Base-by-base conservation (phyloP, 1,139 yeast genomes). In the Taiozyma onychis region DNA sequence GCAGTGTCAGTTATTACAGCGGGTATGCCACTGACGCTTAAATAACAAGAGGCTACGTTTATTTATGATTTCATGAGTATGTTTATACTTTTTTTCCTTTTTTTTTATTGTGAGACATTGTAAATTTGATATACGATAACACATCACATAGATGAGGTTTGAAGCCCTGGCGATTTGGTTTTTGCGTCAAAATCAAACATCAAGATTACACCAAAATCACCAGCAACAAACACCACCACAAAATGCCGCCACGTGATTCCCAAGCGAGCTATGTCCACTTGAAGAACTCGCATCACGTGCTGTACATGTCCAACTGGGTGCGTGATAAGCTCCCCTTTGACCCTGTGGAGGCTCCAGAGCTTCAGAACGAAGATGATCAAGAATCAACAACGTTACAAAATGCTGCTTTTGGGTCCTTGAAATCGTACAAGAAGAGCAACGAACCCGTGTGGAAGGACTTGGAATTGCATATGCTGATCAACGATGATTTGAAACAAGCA, bases 1-100 rank as follows among this genome's bases (percentile, higher is more conserved):
- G 91, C 59, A 85, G 97, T 69, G 96, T 93, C 44, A 85, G 95
- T 52, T 93, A 93, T 65, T 96, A 95, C 1, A 80, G 96, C 45
- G 98, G 95, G 0, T 88, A 80, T 62, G 88, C 80, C 11, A 64
- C 24, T 18, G 41, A 37, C 24, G 22, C 24, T 9, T 37, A 37
- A 22, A 37, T 3, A 21, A 21, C 22, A 8, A 37, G 24, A 37
- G 16, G 14, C 24, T 14, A 8, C 13, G 41, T 37, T 37, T 18
- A 21, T 37, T 18, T 37, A 37, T 37, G 41, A 37, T 18, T 30
- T 18, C 2, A 37, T 37, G 41, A 37, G 14, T 24, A 18, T 37
- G 16, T 10, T n/a, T 32, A 27, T 9, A 7, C 10, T 1, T 6
- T 27, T 27, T 18, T 18, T 18, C 3, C 2, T 18, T 1, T 6